phyloP scores from a whole-genome alignment of 352 stramenopile species.

The Hyaloperonospora brassicae region DNA sequence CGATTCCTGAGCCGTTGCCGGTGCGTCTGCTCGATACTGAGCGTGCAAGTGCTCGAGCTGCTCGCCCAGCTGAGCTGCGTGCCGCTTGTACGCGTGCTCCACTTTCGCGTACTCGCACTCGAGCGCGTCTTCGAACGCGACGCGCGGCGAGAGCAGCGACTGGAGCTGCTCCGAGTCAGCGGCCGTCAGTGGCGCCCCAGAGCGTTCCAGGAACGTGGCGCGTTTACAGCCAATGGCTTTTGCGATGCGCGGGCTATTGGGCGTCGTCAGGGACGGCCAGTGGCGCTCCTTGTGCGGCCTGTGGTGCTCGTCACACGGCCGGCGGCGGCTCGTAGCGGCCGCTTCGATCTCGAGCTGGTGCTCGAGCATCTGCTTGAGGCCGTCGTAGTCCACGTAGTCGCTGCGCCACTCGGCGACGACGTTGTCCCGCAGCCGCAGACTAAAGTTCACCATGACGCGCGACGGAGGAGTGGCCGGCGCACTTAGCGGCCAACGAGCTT shows the following conservation, averaged over 20 bases:
- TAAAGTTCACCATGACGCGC: slow-evolving; percentile 65
- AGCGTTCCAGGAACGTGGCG: slow-evolving; percentile 23
- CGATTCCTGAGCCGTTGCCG: slow-evolving; percentile 71
- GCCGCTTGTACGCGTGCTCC: slow-evolving; percentile 87
- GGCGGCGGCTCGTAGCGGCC: slow-evolving; percentile 16
- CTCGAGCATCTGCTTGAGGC: slow-evolving; percentile 80
- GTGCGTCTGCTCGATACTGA: slow-evolving; percentile 49
- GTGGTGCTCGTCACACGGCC: slow-evolving; percentile 15
- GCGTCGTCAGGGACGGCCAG: slow-evolving; percentile 26
- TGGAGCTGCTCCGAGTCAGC: slow-evolving; percentile 27
- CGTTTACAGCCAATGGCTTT: slow-evolving; percentile 13
- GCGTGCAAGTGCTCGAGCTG: slow-evolving; percentile 81
- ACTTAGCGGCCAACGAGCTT: too few relatives aligned
- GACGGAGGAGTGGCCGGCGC: too few relatives aligned
- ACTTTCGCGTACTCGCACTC: slow-evolving; percentile 84
- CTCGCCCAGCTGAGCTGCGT: slow-evolving; percentile 71
- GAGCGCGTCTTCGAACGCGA: slow-evolving; percentile 80
- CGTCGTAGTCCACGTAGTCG: slow-evolving; percentile 87
- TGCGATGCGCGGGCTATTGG: slow-evolving; percentile 21
- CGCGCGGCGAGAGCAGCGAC: slow-evolving; percentile 19
- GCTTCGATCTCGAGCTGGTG: slow-evolving; percentile 40
- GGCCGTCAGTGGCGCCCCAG: slow-evolving; percentile 11
- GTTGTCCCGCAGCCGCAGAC: slow-evolving; percentile 73
- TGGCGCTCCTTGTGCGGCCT: slow-evolving; percentile 8
- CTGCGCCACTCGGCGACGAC: slow-evolving; percentile 79